Conservation (phyloP, 1,139 yeast species). For the Zygoascus meyerae region DNA sequence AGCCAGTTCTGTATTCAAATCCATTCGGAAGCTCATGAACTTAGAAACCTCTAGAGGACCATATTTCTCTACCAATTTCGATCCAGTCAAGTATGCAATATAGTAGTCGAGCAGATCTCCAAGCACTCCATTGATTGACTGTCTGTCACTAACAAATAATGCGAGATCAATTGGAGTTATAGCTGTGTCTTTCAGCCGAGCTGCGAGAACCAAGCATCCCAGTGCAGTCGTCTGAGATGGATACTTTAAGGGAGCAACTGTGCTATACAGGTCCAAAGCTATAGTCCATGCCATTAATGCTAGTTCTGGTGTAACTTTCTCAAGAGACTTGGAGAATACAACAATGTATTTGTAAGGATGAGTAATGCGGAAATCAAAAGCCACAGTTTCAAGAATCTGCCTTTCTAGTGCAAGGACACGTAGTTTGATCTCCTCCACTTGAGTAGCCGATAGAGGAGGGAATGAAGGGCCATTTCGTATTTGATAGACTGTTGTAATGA, state of each 20-base stretch:
- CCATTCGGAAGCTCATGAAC: constrained; percentile 22
- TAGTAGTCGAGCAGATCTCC: constrained; percentile 55
- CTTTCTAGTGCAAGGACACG: constrained; percentile 44
- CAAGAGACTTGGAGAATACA: constrained; percentile 56
- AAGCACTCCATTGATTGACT: constrained; percentile 53
- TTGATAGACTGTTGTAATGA: constrained; percentile 31
- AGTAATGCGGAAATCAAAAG: constrained; percentile 64
- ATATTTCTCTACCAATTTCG: constrained; percentile 16
- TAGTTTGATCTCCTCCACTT: constrained; percentile 19
- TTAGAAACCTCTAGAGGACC: constrained; percentile 14
- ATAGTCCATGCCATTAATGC: constrained; percentile 62
- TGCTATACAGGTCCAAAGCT: constrained; percentile 65
- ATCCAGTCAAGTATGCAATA: constrained; percentile 21
- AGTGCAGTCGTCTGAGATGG: constrained; percentile 82
- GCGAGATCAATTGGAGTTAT: constrained; percentile 26
- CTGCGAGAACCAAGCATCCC: constrained; percentile 53
- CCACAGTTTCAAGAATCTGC: constrained; percentile 64
- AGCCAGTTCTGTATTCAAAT: constrained; percentile 19
- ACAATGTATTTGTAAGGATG: constrained; percentile 66
- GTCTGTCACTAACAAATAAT: constrained; percentile 22
- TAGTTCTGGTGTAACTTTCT: constrained; percentile 25
- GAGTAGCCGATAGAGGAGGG: constrained; percentile 10
- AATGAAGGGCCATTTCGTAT: constrained; percentile 23
- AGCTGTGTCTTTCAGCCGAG: constrained; percentile 33
- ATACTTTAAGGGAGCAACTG: constrained; percentile 62